Percentiles rank a stretch among this genome's conserved stretches.
Conservation (phyloP, 73 alveolate species). For the Symbiodinium natans region DNA sequence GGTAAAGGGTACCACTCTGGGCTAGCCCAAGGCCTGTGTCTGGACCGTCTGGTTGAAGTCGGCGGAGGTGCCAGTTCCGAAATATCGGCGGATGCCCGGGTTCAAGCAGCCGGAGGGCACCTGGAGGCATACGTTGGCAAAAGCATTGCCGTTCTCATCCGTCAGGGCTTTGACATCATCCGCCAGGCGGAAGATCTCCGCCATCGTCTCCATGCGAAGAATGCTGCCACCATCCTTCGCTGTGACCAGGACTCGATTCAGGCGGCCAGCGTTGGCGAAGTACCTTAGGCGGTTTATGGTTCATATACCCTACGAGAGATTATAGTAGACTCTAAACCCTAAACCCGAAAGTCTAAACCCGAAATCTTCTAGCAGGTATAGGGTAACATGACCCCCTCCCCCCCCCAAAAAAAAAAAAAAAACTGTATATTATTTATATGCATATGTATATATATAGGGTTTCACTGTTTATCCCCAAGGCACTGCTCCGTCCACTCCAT, state of each 20-base stretch:
- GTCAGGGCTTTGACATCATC: constrained; percentile 45
- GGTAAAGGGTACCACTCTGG: no score
- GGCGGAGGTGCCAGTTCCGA: constrained; percentile 21
- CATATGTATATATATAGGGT: no score
- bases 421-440: no score
- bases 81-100: neutral
- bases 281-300: no score
- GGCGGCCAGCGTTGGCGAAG: neutral
- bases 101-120: neutral
- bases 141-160: neutral
- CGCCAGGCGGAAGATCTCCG: constrained; percentile 14
- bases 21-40: no score
- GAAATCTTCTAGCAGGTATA: no score
- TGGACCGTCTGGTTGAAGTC: constrained; percentile 49
- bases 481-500: constrained; percentile 4
- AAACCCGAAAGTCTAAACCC: no score
- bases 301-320: no score
- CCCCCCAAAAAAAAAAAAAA: no score
- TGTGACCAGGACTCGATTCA: neutral
- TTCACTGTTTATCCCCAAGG: no score
- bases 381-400: no score
- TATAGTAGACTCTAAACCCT: no score
- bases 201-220: constrained; percentile 23
- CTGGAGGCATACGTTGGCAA: constrained; percentile 2
- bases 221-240: constrained; percentile 91